These are phyloP conservation scores for Metarhizium anisopliae DNA, from an alignment of 2,329 filamentous ascomycete species.

Conservation along the genomic window DNA sequence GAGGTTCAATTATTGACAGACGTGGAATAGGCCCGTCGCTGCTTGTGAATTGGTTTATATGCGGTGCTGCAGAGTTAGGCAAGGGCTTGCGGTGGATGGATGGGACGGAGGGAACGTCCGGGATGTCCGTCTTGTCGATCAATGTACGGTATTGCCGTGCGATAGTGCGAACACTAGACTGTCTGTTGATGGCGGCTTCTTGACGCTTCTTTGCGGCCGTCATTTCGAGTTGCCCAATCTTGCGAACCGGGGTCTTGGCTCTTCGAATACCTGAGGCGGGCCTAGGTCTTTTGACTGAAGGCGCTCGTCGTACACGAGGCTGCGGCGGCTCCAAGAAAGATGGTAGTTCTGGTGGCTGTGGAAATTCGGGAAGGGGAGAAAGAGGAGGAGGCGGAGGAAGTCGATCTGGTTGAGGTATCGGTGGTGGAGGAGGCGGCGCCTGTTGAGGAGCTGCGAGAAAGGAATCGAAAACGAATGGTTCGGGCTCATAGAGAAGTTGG, in stretches of 20 bases:
- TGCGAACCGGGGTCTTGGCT: conserved; percentile 42
- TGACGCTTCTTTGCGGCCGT: conserved; percentile 12
- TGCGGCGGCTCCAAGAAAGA: conserved; percentile 1
- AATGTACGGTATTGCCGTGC: conserved; percentile 42
- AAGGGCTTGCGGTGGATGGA: conserved; percentile 14
- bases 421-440: neutral
- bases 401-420: neutral
- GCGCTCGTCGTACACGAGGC: conserved; percentile 1
- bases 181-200: conserved; percentile 20
- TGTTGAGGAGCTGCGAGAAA: neutral
- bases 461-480: neutral
- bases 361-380: neutral
- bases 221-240: conserved; percentile 40
- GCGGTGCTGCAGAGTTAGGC: neutral
- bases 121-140: conserved; percentile 27
- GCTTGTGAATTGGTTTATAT: neutral
- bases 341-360: neutral
- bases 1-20: neutral
- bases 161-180: conserved; percentile 36
- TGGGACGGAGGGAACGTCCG: conserved; percentile 18
- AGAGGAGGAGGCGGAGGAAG: neutral
- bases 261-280: conserved; percentile 11
- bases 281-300: conserved; percentile 4
- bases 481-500: neutral
- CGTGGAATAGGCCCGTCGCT: conserved; percentile 1